These are phyloP conservation scores for Eimeria necatrix DNA, from an alignment of 169 alveolate genomes.

Conservation along the genomic window DNA sequence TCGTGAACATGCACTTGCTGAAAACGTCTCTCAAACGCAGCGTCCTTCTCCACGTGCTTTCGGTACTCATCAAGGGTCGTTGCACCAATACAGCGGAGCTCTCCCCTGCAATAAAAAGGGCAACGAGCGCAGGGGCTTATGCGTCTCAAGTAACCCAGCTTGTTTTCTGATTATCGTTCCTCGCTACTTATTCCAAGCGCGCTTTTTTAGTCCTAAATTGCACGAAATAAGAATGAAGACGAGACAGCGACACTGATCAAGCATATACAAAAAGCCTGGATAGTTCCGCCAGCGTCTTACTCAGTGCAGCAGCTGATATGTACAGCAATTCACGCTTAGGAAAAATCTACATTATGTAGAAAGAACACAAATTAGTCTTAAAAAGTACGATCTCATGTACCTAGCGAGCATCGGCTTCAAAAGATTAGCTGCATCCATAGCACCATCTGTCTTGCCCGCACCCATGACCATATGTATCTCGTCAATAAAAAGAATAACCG, in stretches of 20 bases:
- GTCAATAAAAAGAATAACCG: conserved; percentile 93
- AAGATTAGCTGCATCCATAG: conserved; percentile 90
- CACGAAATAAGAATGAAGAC: too few relatives aligned
- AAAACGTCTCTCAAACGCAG: conserved; percentile 94
- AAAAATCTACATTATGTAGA: too few relatives aligned
- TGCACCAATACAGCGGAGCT: conserved; percentile 90
- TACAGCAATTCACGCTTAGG: too few relatives aligned
- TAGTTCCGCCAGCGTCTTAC: too few relatives aligned
- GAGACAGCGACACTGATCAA: too few relatives aligned
- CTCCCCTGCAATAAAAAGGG: conserved; percentile 47
- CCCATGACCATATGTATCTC: conserved; percentile 94
- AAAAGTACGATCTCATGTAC: not conserved
- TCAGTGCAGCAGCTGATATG: too few relatives aligned
- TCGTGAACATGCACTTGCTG: conserved; percentile 90
- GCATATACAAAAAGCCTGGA: too few relatives aligned
- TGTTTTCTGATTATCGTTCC: too few relatives aligned
- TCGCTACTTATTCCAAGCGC: too few relatives aligned
- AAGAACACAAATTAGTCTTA: too few relatives aligned
- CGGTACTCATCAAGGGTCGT: conserved; percentile 94
- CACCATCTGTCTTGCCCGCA: conserved; percentile 94
- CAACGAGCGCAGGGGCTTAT: not conserved
- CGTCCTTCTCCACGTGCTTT: conserved; percentile 93
- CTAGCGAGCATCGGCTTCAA: conserved; percentile 88
- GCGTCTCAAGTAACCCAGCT: not conserved
- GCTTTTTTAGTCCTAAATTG: too few relatives aligned